Evolutionary conservation across 495 filamentous ascomycete species (phyloP).

Genomic region (Penicillium tannophilum): DNA sequence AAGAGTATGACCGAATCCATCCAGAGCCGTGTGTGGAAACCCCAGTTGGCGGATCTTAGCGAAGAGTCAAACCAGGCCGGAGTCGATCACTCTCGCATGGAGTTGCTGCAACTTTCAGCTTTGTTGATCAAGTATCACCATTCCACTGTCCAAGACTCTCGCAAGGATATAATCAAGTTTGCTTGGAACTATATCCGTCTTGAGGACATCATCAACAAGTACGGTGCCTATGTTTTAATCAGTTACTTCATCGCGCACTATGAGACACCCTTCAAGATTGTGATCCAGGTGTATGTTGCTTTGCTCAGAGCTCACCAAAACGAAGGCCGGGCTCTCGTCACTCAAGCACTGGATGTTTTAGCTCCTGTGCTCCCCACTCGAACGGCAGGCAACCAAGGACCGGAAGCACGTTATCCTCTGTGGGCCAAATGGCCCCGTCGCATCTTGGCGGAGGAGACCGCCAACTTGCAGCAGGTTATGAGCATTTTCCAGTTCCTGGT

Average conservation of each 20-base stretch:
- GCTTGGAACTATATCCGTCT: conserved; percentile 97
- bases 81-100: conserved; percentile 94
- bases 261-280: conserved; percentile 95
- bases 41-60: conserved; percentile 76
- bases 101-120: conserved; percentile 90
- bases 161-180: conserved; percentile 98
- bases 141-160: conserved; percentile 78
- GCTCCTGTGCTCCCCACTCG: conserved; percentile 88
- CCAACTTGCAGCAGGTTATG: conserved; percentile 93
- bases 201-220: conserved; percentile 98
- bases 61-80: conserved; percentile 86
- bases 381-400: conserved; percentile 38
- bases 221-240: conserved; percentile 95
- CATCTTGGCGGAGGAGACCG: conserved; percentile 92
- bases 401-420: conserved; percentile 64
- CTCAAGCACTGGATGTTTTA: conserved; percentile 90
- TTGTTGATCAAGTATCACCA: conserved; percentile 93
- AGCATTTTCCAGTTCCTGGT: conserved; percentile 98
- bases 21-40: conserved; percentile 91
- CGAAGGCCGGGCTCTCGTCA: conserved; percentile 89
- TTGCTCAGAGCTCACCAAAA: conserved; percentile 91
- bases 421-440: conserved; percentile 92
- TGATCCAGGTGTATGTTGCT: conserved; percentile 88
- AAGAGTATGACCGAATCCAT: conserved; percentile 87
- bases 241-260: conserved; percentile 97